Conservation (phyloP, 139 green algal species). For the Pleodorina starrii region DNA sequence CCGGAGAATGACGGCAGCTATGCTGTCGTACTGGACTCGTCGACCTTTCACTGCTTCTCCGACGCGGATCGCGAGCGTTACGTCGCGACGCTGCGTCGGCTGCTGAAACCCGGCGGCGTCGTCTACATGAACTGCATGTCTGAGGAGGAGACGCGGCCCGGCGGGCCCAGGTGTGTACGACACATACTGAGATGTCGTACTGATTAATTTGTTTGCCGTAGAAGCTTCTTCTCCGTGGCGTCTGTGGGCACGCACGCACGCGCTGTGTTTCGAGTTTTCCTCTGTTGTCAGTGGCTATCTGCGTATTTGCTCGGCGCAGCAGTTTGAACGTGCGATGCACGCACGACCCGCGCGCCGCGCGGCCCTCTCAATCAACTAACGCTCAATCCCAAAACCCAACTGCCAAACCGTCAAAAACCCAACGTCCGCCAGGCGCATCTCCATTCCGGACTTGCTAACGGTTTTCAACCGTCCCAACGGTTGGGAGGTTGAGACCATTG, state of each 20-base stretch:
- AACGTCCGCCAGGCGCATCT: slow-evolving; percentile 13
- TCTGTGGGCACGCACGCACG: too few relatives aligned
- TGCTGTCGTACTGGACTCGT: slow-evolving; percentile 1
- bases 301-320: too few relatives aligned
- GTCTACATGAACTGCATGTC: slow-evolving; percentile 43
- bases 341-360: too few relatives aligned
- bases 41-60: slow-evolving; percentile 27
- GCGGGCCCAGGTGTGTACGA: slow-evolving; percentile 24
- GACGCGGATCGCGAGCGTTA: slow-evolving; percentile 9
- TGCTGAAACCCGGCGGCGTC: slow-evolving; percentile 4
- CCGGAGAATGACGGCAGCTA: not conserved
- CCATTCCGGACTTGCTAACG: slow-evolving; percentile 5
- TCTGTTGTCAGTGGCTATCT: too few relatives aligned
- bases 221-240: too few relatives aligned
- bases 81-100: not conserved
- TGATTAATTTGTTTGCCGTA: too few relatives aligned
- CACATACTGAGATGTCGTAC: too few relatives aligned
- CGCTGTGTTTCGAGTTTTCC: too few relatives aligned
- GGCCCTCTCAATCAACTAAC: too few relatives aligned
- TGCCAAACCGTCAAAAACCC: too few relatives aligned
- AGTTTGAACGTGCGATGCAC: too few relatives aligned
- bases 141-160: slow-evolving; percentile 35
- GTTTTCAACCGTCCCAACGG: slow-evolving; percentile 1
- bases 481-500: slow-evolving; percentile 28
- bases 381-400: too few relatives aligned